Evolutionary conservation across 2,329 filamentous ascomycete genomes (phyloP).

Genomic region (Aspergillus bombycis): DNA sequence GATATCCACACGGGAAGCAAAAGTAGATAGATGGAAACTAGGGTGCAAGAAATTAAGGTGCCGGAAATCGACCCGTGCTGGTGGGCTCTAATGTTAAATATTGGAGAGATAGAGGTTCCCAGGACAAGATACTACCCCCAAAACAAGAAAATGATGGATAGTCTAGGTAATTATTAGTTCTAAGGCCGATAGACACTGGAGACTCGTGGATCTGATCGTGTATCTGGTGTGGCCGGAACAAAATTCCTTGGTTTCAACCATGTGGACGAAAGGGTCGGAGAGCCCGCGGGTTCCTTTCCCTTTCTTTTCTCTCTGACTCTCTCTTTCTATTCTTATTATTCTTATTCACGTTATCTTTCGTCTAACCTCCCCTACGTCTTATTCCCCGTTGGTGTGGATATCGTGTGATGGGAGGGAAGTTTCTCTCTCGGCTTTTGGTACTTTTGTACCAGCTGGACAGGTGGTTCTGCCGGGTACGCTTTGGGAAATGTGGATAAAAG

Average conservation of each 20-base stretch:
- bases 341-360: background rate
- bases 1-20: background rate
- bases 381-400: background rate
- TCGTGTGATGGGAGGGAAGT: too few relatives aligned
- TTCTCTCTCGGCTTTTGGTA: background rate
- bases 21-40: background rate
- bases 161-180: background rate
- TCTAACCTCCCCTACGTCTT: background rate
- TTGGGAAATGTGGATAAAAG: background rate
- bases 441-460: background rate
- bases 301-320: background rate
- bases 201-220: conserved; percentile 1
- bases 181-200: background rate
- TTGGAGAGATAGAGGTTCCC: background rate
- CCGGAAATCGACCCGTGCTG: background rate
- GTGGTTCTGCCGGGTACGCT: background rate
- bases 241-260: background rate
- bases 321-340: background rate
- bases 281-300: background rate
- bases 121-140: background rate
- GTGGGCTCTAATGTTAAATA: background rate
- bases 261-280: background rate
- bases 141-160: background rate
- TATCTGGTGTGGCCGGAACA: conserved; percentile 1
- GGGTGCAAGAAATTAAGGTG: background rate